Evolutionary conservation across 2,329 filamentous ascomycete species (phyloP), one percentile per base, ranked within the genome.

Genomic region (Monilinia fructigena): DNA sequence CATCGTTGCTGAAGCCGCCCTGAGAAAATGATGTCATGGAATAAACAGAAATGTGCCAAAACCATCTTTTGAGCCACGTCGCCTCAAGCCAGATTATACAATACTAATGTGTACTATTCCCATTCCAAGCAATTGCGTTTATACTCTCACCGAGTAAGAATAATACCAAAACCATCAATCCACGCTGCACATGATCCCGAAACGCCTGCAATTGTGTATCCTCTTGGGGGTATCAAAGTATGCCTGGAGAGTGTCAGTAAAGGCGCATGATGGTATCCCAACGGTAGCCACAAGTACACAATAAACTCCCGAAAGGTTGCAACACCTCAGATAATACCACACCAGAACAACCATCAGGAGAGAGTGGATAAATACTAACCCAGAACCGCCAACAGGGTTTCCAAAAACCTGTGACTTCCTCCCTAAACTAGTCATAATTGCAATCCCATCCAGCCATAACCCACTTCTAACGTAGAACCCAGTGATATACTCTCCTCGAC

Each of bases 391-490:
- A 70, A 82, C 82, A 14, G 88, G 79, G 72, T 96, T 95, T 67
- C 95, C 95, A 81, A 89, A 98, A 68, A 96, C 80, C 65, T 89
- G 86, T 45, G 94, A 97, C 76, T 89, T 90, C 73, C 93, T 86
- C n/a, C 93, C 93, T 68, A 92, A 80, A 74, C 89, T 97, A 1
- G 95, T 98, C 77, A 97, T 80, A 70, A 98, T 89, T 76, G 97
- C 92, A 63, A 98, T 84, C 16, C 89, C 94, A 76, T 97, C 92
- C 71, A 98, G 89, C 87, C 90, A 95, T 68, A 86, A 81, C 28
- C 92, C 93, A 60, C 90, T 88, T 71, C 93, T 84, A 62, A 98
- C 81, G 72, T 89, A 85, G 76, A 99, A 97, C 11, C 95, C 95
- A 68, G 92, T 87, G 55, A 99, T 82, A 69, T 91, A 89, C 79